Base-by-base conservation (phyloP, 2,329 filamentous ascomycete species). In the Neoscytalidium dimidiatum region DNA sequence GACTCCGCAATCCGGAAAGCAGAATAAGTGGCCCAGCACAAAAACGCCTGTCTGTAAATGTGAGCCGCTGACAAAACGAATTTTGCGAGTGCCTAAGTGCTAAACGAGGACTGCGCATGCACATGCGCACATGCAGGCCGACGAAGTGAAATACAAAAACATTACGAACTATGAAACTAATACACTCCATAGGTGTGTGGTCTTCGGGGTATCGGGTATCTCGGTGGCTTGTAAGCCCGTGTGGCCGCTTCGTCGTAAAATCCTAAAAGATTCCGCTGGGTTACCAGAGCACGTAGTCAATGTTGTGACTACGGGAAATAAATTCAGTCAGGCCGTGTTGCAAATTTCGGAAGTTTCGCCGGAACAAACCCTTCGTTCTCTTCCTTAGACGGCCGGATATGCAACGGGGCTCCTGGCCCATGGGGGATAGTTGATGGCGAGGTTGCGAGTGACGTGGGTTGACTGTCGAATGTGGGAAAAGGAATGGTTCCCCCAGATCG, bases 291-390 rank as follows among this genome's bases (percentile, higher is more conserved):
- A 46, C 41, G 26, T 60, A 46, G 41, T 48, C 56, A 60, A 62
- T 44, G 49, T n/a, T 46, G 28, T 60, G 56, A 43, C 56, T 60
- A 60, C 13, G 41, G n/a, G 28, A 33, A n/a, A n/a, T 38, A 41
- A 51, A 41, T 53, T 72, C 69, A 72, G 44, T 66, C 69, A 14
- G 68, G 66, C 29, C 66, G 61, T 19, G 56, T 46, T 21, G 67
- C 69, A 67, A 78, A 78, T 58, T 74, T 69, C 41, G 76, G 76
- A 52, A 78, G 66, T 21, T 71, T 64, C 21, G 76, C 76, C 7
- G 75, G 75, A 13, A 78, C 69, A 67, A 78, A 78, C 63, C 48
- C 46, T 68, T 67, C n/a, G 70, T 68, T 38, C 64, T 71, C 56
- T 29, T 53, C 56, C 31, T 60, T 49, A 43, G 57, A 28, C 21